Base-by-base conservation (phyloP, 164 flowering plant species). In the Stephania yunnanensis region DNA sequence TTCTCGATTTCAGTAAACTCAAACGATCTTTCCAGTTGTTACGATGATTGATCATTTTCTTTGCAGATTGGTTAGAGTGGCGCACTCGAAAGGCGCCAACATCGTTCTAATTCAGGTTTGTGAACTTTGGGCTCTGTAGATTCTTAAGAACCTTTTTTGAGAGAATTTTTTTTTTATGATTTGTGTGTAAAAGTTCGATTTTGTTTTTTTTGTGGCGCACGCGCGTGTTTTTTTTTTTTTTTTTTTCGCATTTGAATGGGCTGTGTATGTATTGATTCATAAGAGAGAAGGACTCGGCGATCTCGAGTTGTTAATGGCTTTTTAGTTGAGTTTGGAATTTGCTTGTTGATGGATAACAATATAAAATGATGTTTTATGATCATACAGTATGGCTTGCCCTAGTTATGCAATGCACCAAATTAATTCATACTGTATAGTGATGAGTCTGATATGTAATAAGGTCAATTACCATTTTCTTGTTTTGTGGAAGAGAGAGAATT, bases 31-130 rank as follows among this genome's bases (percentile, higher is more conserved):
- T 36, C 12, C 15, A 50, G 55, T 50, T 50, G 12, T 50, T 50
- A 9, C 12, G 15, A 4, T 2, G 55, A 50, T 50, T 50, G 55
- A 50, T 48, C 22, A 30, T 55, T 74, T 29, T 66, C 2, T 69
- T 6, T 83, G 81, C 89, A 93, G 98, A 81, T 79, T 95, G 83
- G 94, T 95, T 79, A 87, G 97, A 83, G 87, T 81, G 76, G 98
- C 99, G 76, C 96, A 92, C 75, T 71, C 70, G 46, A 92, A 89
- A 76, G 99, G 99, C 71, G 97, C 99, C 29, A 86, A 92, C 77
- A 91, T 95, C 78, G 81, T 93, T 82, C 98, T 95, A 63, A 91
- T 95, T 75, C 99, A 93, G 95, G 98, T 93, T 76, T 44, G 50
- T 30, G 20, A 72, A 55, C 46, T 29, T 46, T 75, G 17, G 65